Conservation (phyloP, 495 filamentous ascomycete species). For the Penicillium samsonianum region DNA sequence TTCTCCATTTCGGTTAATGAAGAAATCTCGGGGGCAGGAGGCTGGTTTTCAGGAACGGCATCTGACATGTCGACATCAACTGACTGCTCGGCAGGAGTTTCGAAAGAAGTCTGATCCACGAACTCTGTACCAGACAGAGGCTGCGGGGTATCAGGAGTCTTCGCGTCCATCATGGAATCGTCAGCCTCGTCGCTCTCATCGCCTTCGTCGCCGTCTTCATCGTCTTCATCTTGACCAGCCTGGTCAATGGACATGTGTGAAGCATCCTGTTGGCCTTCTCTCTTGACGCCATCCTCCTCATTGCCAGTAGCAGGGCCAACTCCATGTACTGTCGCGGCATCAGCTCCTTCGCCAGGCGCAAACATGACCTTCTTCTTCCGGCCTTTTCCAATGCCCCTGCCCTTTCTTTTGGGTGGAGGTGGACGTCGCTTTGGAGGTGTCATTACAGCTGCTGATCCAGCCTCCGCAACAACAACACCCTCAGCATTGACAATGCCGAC, state of each 20-base stretch:
- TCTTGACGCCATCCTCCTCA: slow-evolving; percentile 22
- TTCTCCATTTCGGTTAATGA: slow-evolving; percentile 8
- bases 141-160: slow-evolving; percentile 43
- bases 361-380: slow-evolving; percentile 66
- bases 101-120: slow-evolving; percentile 19
- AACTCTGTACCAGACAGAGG: slow-evolving; percentile 29
- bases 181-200: slow-evolving; percentile 61
- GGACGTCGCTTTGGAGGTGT: slow-evolving; percentile 59
- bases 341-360: slow-evolving; percentile 45
- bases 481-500: slow-evolving; percentile 62
- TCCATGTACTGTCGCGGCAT: slow-evolving; percentile 39
- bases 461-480: slow-evolving; percentile 60
- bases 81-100: slow-evolving; percentile 24
- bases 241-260: slow-evolving; percentile 41
- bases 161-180: slow-evolving; percentile 56
- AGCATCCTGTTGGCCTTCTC: slow-evolving; percentile 37
- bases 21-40: slow-evolving; percentile 23
- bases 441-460: slow-evolving; percentile 43
- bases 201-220: slow-evolving; percentile 45
- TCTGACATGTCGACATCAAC: slow-evolving; percentile 32
- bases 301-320: slow-evolving; percentile 29
- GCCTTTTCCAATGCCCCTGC: slow-evolving; percentile 66
- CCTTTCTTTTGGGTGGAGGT: slow-evolving; percentile 75
- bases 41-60: slow-evolving; percentile 27
- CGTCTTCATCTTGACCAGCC: slow-evolving; percentile 46